Evolutionary conservation across 805 yeast species (phyloP), one percentile per base, ranked within the genome.

Genomic region (Dipodascus geniculatus): DNA sequence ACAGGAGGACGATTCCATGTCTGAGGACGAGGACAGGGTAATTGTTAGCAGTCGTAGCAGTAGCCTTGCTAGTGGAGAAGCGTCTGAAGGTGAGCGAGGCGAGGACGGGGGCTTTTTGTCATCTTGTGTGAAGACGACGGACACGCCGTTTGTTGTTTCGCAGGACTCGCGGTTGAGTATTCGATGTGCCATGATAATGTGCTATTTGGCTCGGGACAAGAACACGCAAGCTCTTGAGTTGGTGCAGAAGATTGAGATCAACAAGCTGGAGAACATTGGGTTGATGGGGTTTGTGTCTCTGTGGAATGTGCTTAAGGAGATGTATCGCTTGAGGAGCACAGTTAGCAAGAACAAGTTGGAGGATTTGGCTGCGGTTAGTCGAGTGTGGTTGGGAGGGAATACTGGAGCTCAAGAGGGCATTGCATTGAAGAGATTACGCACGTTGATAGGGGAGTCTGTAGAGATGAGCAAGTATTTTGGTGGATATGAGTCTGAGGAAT

Each of bases 331-430:
- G 53, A 44, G 52, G 51, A 48, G 55, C 52, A 28, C 56, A 35
- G 49, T 56, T 38, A 56, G 51, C 20, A 48, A 42, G 24, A 28
- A 38, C 24, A 53, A 55, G 17, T 33, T 65, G 49, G 68, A 65
- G 55, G 48, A 52, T 38, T 53, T 58, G 49, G 59, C 65, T 14
- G 60, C 60, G 1, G 50, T 55, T 9, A 61, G 61, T 9, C 63
- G 71, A 19, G 55, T 66, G 24, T 68, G 71, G 70, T 59, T 68
- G 35, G 71, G 71, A 31, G 60, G 68, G 23, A 67, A 64, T 22
- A 58, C 58, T 24, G 68, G 66, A 19, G 68, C 63, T 22, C 52
- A 51, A 2, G 60, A 55, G 23, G 67, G 67, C 6, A 44, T 68
- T 23, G 33, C 60, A 9, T 55, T 65, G 23, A 58, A 57, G 8